Conservation (phyloP, 208 protist genomes). For the Leishmania martiniquensis region DNA sequence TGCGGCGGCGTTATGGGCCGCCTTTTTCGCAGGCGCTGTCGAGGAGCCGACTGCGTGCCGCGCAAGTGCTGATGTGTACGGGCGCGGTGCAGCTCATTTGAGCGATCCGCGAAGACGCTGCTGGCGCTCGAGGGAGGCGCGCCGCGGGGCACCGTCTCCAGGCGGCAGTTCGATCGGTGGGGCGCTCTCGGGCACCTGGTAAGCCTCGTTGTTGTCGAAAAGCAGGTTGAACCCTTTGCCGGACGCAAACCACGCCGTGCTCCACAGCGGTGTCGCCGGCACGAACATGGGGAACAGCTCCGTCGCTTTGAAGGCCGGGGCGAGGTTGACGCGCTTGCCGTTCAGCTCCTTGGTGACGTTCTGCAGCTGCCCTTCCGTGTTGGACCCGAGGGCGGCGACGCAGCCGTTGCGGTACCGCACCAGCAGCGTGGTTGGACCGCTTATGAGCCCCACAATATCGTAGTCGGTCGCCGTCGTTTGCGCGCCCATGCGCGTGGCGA, state of each 20-base stretch:
- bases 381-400: slow-evolving; percentile 61
- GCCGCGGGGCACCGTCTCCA: slow-evolving; percentile 4
- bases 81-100: background rate
- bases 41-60: too few relatives aligned
- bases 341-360: slow-evolving; percentile 33
- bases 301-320: slow-evolving; percentile 38
- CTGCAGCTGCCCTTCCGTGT: slow-evolving; percentile 75
- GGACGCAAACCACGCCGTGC: slow-evolving; percentile 34
- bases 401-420: slow-evolving; percentile 74
- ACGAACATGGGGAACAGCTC: slow-evolving; percentile 48
- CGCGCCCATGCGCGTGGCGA: slow-evolving; percentile 5
- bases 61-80: too few relatives aligned
- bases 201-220: slow-evolving; percentile 60
- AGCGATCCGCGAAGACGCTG: slow-evolving; percentile 14
- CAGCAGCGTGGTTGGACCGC: slow-evolving; percentile 57
- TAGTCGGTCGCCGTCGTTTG: slow-evolving; percentile 22
- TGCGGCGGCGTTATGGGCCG: too few relatives aligned
- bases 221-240: slow-evolving; percentile 65
- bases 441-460: slow-evolving; percentile 38
- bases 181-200: slow-evolving; percentile 30
- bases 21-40: too few relatives aligned
- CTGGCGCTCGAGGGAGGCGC: slow-evolving; percentile 6
- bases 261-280: slow-evolving; percentile 18
- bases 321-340: slow-evolving; percentile 54
- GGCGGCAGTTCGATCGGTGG: slow-evolving; percentile 64